These are phyloP conservation scores for Agrocybe chaxingu DNA, from an alignment of 768 basidiomycete species.

Conservation along the genomic window DNA sequence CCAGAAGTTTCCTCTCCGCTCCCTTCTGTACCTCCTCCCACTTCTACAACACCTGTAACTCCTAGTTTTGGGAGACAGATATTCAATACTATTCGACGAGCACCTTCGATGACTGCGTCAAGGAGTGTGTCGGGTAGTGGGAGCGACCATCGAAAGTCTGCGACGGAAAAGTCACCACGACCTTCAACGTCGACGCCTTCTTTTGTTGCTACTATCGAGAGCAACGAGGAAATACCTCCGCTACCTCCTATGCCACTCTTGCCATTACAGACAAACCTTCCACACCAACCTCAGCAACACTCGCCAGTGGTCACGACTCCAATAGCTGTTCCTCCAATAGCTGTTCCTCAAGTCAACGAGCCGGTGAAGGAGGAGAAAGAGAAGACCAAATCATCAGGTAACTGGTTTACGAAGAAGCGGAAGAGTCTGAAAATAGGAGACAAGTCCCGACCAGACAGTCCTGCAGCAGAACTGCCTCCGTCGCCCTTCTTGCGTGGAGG, in stretches of 20 bases:
- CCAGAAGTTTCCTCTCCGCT: slow-evolving; percentile 6
- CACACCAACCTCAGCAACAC: slow-evolving; percentile 1
- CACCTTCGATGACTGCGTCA: slow-evolving; percentile 28
- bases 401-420: slow-evolving; percentile 49
- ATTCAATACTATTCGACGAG: slow-evolving; percentile 28
- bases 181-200: slow-evolving; percentile 26
- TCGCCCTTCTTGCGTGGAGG: slow-evolving; percentile 18
- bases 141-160: slow-evolving; percentile 24
- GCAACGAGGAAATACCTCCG: slow-evolving; percentile 14
- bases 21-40: slow-evolving; percentile 5
- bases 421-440: slow-evolving; percentile 43
- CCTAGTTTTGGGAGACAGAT: slow-evolving; percentile 23
- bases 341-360: slow-evolving; percentile 25
- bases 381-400: slow-evolving; percentile 34
- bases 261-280: slow-evolving; percentile 10
- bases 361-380: slow-evolving; percentile 35
- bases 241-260: slow-evolving; percentile 21
- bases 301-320: slow-evolving; percentile 9
- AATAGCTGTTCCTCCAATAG: slow-evolving; percentile 8
- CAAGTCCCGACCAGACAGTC: slow-evolving; percentile 19
- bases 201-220: slow-evolving; percentile 15
- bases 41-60: slow-evolving; percentile 16
- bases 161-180: slow-evolving; percentile 25
- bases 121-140: slow-evolving; percentile 12
- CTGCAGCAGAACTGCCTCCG: slow-evolving; percentile 16